Evolutionary conservation across 805 yeast species (phyloP).

Genomic region (Metschnikowia proteae): DNA sequence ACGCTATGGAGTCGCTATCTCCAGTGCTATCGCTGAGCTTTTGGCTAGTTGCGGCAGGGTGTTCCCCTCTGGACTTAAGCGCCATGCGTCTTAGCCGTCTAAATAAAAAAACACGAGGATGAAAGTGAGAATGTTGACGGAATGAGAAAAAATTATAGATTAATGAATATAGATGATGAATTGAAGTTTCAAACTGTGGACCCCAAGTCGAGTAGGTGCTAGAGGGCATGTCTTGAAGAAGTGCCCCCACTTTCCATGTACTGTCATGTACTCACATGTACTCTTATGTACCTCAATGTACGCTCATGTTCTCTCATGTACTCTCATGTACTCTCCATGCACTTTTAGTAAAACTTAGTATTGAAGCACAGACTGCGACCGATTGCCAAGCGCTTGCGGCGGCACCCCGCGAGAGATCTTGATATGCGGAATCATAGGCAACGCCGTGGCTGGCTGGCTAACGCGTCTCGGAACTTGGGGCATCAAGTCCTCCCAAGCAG

Average conservation of each 20-base stretch:
- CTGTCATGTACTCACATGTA: not conserved
- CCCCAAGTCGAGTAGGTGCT: not conserved
- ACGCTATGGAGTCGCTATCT: not conserved
- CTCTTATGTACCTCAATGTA: not conserved
- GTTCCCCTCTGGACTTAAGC: not conserved
- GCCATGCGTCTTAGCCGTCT: constrained; percentile 3
- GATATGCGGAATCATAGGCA: not conserved
- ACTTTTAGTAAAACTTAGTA: not conserved
- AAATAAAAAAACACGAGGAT: not conserved
- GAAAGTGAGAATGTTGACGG: not conserved
- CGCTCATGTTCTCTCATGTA: not conserved
- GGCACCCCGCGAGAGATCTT: not conserved
- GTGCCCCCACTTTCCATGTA: not conserved
- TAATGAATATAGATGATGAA: constrained; percentile 1
- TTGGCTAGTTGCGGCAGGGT: not conserved
- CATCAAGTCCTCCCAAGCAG: not conserved
- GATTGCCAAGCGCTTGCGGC: constrained; percentile 1
- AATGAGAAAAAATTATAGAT: not conserved
- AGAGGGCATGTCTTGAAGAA: not conserved
- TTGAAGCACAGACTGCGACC: constrained; percentile 3
- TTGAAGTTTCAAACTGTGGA: not conserved
- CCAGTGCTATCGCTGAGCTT: not conserved
- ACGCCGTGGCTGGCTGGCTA: not conserved
- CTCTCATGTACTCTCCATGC: not conserved
- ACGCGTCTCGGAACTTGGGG: not conserved